Evolutionary conservation across 495 filamentous ascomycete genomes (phyloP).

Genomic region (Penicillium cosmopolitanum): DNA sequence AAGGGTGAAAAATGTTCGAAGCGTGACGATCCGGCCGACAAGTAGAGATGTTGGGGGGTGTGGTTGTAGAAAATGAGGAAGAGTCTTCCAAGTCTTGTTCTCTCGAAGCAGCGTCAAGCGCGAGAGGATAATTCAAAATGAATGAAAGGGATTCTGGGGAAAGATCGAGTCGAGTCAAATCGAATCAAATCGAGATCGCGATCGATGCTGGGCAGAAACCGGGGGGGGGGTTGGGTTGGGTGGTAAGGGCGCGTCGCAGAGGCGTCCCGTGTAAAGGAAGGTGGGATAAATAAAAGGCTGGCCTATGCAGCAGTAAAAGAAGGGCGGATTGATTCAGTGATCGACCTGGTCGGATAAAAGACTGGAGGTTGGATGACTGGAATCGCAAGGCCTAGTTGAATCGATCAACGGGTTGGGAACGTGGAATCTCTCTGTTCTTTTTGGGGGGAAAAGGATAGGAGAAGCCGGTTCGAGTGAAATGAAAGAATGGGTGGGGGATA

Average conservation of each 20-base stretch:
- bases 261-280: slow-evolving; percentile 37
- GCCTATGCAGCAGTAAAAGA: slow-evolving; percentile 46
- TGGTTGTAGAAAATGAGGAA: slow-evolving; percentile 19
- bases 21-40: slow-evolving; percentile 48
- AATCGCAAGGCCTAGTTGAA: slow-evolving; percentile 34
- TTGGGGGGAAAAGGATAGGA: slow-evolving; percentile 3
- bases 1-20: slow-evolving; percentile 21
- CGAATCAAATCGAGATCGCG: slow-evolving; percentile 21
- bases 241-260: slow-evolving; percentile 48
- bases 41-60: slow-evolving; percentile 23
- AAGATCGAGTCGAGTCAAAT: slow-evolving; percentile 18
- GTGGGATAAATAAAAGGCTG: slow-evolving; percentile 36
- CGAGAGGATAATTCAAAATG: slow-evolving; percentile 35
- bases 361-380: slow-evolving; percentile 9
- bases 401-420: slow-evolving; percentile 36
- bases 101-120: slow-evolving; percentile 52
- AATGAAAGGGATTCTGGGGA: slow-evolving; percentile 34
- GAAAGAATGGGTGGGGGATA: slow-evolving; percentile 19
- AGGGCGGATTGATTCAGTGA: slow-evolving; percentile 19
- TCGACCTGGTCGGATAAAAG: slow-evolving; percentile 14
- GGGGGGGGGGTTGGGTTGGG: slow-evolving; percentile 31
- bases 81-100: slow-evolving; percentile 27
- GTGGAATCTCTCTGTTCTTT: slow-evolving; percentile 12
- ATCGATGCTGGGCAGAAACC: slow-evolving; percentile 32
- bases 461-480: slow-evolving; percentile 33